Percentiles rank a stretch among this genome's conserved stretches.
These are phyloP conservation scores for Metschnikowia gruessii DNA, from an alignment of 805 yeast species.

Conservation along the genomic window DNA sequence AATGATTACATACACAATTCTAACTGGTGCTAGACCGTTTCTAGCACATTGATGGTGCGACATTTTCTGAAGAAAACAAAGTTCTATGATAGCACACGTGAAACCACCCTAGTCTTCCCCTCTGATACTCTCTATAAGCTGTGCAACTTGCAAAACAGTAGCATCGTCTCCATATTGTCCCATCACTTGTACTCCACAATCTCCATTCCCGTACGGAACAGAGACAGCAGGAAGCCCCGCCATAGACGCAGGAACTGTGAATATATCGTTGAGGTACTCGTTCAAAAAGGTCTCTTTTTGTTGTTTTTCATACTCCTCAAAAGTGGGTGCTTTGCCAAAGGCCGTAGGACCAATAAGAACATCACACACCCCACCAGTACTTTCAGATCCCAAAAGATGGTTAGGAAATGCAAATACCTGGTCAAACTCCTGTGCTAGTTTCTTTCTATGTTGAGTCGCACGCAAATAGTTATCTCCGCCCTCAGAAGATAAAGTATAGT, in stretches of 20 bases:
- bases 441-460: conserved; percentile 66
- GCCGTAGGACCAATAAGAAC: conserved; percentile 74
- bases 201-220: conserved; percentile 52
- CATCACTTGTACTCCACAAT: conserved; percentile 68
- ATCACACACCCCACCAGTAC: conserved; percentile 48
- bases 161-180: conserved; percentile 86
- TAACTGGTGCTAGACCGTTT: too few species aligned
- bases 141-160: conserved; percentile 46
- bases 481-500: conserved; percentile 76
- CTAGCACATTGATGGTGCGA: too few species aligned
- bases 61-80: too few species aligned
- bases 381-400: conserved; percentile 22
- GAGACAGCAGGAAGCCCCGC: conserved; percentile 88
- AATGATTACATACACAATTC: too few species aligned
- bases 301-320: conserved; percentile 39
- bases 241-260: conserved; percentile 86
- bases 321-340: conserved; percentile 50
- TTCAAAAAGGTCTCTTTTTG: conserved; percentile 47
- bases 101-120: neutral
- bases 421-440: conserved; percentile 65
- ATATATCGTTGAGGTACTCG: conserved; percentile 74
- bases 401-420: conserved; percentile 54
- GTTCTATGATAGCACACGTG: too few species aligned
- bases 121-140: conserved; percentile 9
- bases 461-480: conserved; percentile 71